Base-by-base conservation (phyloP, 108 stramenopile genomes). In the Fragilariopsis cylindrus region DNA sequence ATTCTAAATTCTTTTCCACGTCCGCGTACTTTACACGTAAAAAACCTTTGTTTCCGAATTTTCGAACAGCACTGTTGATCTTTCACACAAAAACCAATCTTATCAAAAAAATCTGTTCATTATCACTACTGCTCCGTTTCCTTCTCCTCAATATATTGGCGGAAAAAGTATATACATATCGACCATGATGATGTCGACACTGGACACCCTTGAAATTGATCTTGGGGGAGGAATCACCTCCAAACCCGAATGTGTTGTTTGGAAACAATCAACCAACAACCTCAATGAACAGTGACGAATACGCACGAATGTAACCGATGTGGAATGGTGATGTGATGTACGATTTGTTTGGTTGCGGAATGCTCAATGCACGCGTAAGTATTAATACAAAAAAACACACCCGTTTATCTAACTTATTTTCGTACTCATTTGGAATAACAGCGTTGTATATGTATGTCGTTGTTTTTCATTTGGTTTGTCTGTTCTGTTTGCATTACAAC, bases 311-410 rank as follows among this genome's bases (percentile, higher is more conserved):
- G 84, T 71, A 76, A 19, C 44, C 81, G 56, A n/a, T 92, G 92
- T 68, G 84, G 84, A 53, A 82, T 63, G 86, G 86, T 46, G 83
- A 42, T 88, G 87, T 74, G 92, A 92, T 73, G 73, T 90, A 8
- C 80, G 81, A 68, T 78, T 89, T 50, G 46, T 70, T 70, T 3
- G 75, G 77, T 9, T 92, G 92, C 81, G 92, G 81, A 9, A 9
- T 88, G 75, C 69, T 84, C 80, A 62, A 63, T 82, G 56, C 88
- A 74, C 78, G 87, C 82, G 88, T 82, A 72, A 74, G 69, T 85
- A 70, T 9, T 7, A 7, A 13, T 46, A n/a, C 30, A 30, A 30
- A 30, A 30, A 2, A 52, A 52, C 50, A 2, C 50, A 52, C 50
- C 50, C 50, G 12, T 52, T 9, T 52, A 13, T 52, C 50, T 52